Percentiles rank a stretch among this genome's conserved stretches.
phyloP scores from a whole-genome alignment of 2,329 filamentous ascomycete genomes.

The Clonostachys rosea region DNA sequence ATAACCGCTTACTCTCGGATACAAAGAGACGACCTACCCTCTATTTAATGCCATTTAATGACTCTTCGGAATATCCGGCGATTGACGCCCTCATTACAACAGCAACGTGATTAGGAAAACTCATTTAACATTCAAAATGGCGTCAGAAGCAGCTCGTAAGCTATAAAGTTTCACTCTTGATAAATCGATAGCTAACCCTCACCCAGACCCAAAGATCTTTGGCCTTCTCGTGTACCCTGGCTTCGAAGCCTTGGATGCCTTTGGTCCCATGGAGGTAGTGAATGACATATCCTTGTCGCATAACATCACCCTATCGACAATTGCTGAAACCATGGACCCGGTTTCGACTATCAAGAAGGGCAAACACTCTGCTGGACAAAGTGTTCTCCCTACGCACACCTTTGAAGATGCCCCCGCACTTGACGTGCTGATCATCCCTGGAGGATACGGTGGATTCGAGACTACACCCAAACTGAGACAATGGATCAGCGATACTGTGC shows the following conservation, averaged over 20 bases:
- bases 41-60: no score
- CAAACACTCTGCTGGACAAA: constrained; percentile 19
- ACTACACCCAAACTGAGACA: constrained; percentile 11
- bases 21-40: no score
- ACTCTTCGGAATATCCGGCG: no score
- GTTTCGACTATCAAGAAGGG: constrained; percentile 26
- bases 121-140: not conserved
- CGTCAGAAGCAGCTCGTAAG: not conserved
- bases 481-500: constrained; percentile 35
- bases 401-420: constrained; percentile 24
- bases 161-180: not conserved
- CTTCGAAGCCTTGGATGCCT: constrained; percentile 35
- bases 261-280: constrained; percentile 34
- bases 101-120: no score
- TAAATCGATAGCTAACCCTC: not conserved
- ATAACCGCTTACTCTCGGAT: no score
- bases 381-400: constrained; percentile 26
- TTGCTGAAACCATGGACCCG: constrained; percentile 30
- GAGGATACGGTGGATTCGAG: constrained; percentile 29
- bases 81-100: no score
- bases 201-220: not conserved
- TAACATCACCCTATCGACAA: constrained; percentile 27
- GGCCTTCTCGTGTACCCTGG: constrained; percentile 24
- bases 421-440: constrained; percentile 31
- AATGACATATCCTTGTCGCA: constrained; percentile 26